Percentiles rank a stretch among this genome's conserved stretches.
phyloP scores from a whole-genome alignment of 257 asterid genomes.

The Solanum virginianum region DNA sequence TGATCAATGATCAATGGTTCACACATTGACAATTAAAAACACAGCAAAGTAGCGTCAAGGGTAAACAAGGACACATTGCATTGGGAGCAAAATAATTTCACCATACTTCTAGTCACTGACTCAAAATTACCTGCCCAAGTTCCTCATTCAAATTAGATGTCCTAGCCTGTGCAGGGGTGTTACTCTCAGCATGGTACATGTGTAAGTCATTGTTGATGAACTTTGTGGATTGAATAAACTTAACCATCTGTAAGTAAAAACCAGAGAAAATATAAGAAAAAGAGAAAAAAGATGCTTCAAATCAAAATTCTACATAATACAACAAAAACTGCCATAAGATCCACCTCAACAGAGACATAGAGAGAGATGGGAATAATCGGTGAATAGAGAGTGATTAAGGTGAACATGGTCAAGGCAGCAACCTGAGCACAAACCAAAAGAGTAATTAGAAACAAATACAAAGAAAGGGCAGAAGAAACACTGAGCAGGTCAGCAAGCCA shows the following conservation, averaged over 20 bases:
- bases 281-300: background rate
- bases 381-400: conserved; percentile 96
- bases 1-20: conserved; percentile 5
- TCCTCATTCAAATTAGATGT: conserved; percentile 98
- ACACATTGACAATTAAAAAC: background rate
- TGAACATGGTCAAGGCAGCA: conserved; percentile 90
- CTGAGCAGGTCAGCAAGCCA: background rate
- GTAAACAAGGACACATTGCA: background rate
- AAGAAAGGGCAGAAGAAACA: background rate
- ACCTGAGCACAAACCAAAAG: conserved; percentile 44
- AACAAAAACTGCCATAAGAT: background rate
- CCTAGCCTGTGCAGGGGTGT: conserved; percentile 93
- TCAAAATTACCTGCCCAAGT: conserved; percentile 85
- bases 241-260: conserved; percentile 65
- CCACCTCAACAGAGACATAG: conserved; percentile 97
- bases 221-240: conserved; percentile 93
- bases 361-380: conserved; percentile 99
- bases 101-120: background rate
- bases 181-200: conserved; percentile 96
- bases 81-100: background rate
- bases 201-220: conserved; percentile 92
- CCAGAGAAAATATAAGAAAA: background rate
- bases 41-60: background rate
- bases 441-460: background rate
- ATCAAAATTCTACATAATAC: background rate